Base-by-base conservation (phyloP, 805 yeast genomes). In the Hanseniaspora lachancei region DNA sequence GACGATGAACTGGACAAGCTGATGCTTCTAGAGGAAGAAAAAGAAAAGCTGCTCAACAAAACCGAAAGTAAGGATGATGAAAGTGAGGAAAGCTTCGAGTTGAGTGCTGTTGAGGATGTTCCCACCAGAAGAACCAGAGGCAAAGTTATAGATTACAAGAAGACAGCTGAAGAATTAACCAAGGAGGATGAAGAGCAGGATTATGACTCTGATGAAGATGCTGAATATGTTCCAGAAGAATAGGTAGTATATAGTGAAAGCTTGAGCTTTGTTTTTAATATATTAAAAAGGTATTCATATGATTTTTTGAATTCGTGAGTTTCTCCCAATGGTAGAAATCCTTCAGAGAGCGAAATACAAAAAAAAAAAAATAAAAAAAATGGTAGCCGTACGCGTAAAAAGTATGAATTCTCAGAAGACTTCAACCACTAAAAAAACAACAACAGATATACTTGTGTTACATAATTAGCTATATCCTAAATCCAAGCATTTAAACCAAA, bases 81-180 rank as follows among this genome's bases (percentile, higher is more conserved):
- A 3, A 54, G 47, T 6, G 57, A 49, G 13, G 57, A 55, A 12
- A 18, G 35, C 15, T 24, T 55, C 5, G 57, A 55, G 29, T n/a
- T 49, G 18, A 44, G 44, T 39, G 41, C 47, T 36, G 23, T 55
- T 13, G 47, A 49, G 6, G 50, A 55, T 32, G 42, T 10, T 29
- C 36, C 36, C 7, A 41, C 41, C 35, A 55, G 57, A 55, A 49
- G 57, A 49, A 55, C 57, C 6, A 55, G 57, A 44, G 57, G 57
- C 9, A 55, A 49, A 34, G 41, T 55, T 13, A 55, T 55, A n/a
- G 57, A 55, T 15, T 55, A 41, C 20, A 44, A 44, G 10, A 55
- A 55, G 24, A 55, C 54, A 5, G 57, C 57, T 40, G 54, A 49
- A 21, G 12, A 44, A 9, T 15, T 55, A 16, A 24, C 44, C 15